Evolutionary conservation across 2,329 filamentous ascomycete species (phyloP), one percentile per base, ranked within the genome.

Genomic region (Torrubiella hemipterigena): DNA sequence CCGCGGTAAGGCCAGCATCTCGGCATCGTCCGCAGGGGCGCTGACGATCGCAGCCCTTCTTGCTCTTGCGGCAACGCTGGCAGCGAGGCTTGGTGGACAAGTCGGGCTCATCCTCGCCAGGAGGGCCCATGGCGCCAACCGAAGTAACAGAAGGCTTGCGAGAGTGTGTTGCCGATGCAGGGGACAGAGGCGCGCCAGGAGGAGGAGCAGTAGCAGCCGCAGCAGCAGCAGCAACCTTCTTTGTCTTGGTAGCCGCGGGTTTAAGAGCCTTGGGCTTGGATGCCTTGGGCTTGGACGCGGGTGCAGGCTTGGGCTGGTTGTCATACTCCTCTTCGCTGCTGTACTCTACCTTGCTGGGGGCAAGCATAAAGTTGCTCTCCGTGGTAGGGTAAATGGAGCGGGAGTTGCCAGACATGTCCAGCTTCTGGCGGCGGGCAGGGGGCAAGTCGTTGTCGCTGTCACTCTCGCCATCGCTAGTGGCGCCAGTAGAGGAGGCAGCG

Each of bases 41-140:
- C 59, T 96, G 91, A 36, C 91, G 80, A 61, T 98, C 91, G 52
- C 91, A 98, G 10, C 91, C 91, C 62, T 98, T 98, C 69, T 98
- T 98, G 63, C 89, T 96, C 73, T 98, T 98, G 48, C 91, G 81
- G 67, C 91, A 98, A 36, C 91, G 81, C 56, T 98, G 91, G 65
- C 91, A 98, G 40, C 91, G 86, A 34, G 91, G 91, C 61, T 96
- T 95, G 42, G 81, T 87, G 1, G 89, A 95, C 14, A 96, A 63
- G 46, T 98, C 89, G 4, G 87, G 91, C 29, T 94, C 66, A 35
- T 95, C 87, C 42, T 95, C 87, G 42, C 94, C 55, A 42, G 86
- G 84, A 19, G 66, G 64, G 29, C 66, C 71, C 28, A 63, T 41
- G 22, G 55, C 48, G 11, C 53, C 54, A 11, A 56, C 57, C 11